Evolutionary conservation across 2,329 filamentous ascomycete species (phyloP).

Genomic region (Paraphaeosphaeria sporulosa): DNA sequence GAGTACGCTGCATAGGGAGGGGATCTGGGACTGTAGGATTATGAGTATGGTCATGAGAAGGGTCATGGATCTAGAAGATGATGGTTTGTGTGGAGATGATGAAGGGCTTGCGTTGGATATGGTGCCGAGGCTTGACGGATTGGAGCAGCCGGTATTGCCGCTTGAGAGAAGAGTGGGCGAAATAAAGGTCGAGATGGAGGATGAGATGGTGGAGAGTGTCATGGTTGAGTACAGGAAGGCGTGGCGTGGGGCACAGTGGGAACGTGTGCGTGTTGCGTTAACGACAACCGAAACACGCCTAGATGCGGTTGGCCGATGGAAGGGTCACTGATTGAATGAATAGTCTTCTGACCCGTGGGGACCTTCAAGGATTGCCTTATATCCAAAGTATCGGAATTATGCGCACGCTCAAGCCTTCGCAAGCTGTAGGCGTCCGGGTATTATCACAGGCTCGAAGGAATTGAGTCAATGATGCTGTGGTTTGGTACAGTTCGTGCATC

Average conservation of each 20-base stretch:
- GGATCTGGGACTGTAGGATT: constrained; percentile 51
- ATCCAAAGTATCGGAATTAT: no score
- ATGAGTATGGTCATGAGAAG: constrained; percentile 44
- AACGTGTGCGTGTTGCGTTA: background rate
- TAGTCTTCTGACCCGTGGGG: no score
- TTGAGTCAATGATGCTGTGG: no score
- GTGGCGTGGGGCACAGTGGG: background rate
- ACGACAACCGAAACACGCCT: no score
- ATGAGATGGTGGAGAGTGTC: constrained; percentile 4
- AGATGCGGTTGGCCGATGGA: no score
- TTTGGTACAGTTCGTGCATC: no score
- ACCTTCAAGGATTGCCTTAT: no score
- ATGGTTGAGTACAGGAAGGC: constrained; percentile 10
- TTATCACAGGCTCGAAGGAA: no score
- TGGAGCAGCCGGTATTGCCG: background rate
- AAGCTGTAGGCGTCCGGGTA: no score
- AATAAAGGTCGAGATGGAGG: constrained; percentile 3
- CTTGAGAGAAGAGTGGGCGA: constrained; percentile 2
- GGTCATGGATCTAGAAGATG: constrained; percentile 39
- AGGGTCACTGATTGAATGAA: no score
- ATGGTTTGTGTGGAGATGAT: background rate
- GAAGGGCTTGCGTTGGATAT: constrained; percentile 6
- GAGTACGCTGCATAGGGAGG: constrained; percentile 46
- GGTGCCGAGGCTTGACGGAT: background rate
- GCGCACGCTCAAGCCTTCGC: no score